These are phyloP conservation scores for Camellia granthamiana DNA, from an alignment of 148 eudicot genomes.

Conservation along the genomic window DNA sequence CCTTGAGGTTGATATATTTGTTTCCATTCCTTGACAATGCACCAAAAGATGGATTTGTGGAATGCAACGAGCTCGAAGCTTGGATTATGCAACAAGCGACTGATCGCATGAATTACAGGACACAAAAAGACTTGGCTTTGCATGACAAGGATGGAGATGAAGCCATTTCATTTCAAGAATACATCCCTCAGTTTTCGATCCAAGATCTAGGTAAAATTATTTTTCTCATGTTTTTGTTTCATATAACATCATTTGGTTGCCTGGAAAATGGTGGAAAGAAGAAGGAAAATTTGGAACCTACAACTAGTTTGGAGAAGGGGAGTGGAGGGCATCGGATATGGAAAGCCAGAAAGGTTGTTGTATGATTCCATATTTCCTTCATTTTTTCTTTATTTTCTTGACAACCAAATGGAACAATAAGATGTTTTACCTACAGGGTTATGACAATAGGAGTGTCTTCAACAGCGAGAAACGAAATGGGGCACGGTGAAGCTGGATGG, in stretches of 20 bases:
- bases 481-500: conserved; percentile 46
- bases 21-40: conserved; percentile 34
- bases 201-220: conserved; percentile 29
- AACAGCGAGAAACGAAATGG: conserved; percentile 33
- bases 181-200: conserved; percentile 29
- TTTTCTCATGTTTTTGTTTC: neutral
- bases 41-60: conserved; percentile 40
- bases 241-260: neutral
- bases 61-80: conserved; percentile 34
- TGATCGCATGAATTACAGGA: conserved; percentile 28
- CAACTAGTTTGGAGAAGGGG: no score
- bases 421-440: neutral
- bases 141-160: conserved; percentile 36
- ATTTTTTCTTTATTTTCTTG: neutral
- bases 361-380: no score
- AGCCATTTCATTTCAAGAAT: conserved; percentile 33
- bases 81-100: conserved; percentile 41
- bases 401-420: neutral
- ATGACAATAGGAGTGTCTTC: neutral
- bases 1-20: conserved; percentile 34
- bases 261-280: neutral
- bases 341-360: no score
- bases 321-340: no score
- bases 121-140: conserved; percentile 20
- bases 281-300: neutral